phyloP scores from a whole-genome alignment of 139 green algal genomes.

The Tetraselmis chui region DNA sequence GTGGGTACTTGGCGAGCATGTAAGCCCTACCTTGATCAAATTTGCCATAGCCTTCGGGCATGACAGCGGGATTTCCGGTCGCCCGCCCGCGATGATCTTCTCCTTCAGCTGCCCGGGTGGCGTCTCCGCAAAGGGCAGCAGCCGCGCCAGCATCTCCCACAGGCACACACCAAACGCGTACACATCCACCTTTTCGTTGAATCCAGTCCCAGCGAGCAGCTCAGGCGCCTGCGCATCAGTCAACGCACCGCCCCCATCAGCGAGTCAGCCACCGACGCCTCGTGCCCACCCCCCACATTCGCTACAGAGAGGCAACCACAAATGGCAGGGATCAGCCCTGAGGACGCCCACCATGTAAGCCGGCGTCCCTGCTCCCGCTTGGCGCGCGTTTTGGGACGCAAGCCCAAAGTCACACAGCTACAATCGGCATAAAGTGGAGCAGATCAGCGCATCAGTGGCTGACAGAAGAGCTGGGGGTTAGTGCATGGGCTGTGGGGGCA shows the following conservation, averaged over 20 bases:
- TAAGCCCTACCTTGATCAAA: neutral
- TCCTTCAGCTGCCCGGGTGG: slow-evolving; percentile 5
- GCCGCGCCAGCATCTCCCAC: slow-evolving; percentile 45
- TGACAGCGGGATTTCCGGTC: slow-evolving; percentile 36
- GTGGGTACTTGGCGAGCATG: neutral
- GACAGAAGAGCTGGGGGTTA: too few species aligned
- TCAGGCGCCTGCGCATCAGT: too few species aligned
- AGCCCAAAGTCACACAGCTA: slow-evolving; percentile 46
- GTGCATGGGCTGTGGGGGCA: too few species aligned
- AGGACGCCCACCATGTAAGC: too few species aligned
- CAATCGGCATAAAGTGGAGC: too few species aligned
- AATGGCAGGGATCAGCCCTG: too few species aligned
- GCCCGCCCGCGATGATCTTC: slow-evolving; percentile 29
- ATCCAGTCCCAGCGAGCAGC: slow-evolving; percentile 43
- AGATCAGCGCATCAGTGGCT: too few species aligned
- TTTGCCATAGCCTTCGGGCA: slow-evolving; percentile 14
- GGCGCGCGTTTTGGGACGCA: slow-evolving; percentile 30
- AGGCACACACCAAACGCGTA: slow-evolving; percentile 76
- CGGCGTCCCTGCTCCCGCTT: slow-evolving; percentile 46
- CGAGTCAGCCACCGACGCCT: too few species aligned
- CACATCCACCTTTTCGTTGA: slow-evolving; percentile 67
- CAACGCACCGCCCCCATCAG: too few species aligned
- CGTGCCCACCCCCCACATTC: too few species aligned
- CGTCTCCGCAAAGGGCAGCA: slow-evolving; percentile 13
- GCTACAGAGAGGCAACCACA: too few species aligned